These are phyloP conservation scores for Polyporus arcularius DNA, from an alignment of 768 basidiomycete species.

Conservation along the genomic window DNA sequence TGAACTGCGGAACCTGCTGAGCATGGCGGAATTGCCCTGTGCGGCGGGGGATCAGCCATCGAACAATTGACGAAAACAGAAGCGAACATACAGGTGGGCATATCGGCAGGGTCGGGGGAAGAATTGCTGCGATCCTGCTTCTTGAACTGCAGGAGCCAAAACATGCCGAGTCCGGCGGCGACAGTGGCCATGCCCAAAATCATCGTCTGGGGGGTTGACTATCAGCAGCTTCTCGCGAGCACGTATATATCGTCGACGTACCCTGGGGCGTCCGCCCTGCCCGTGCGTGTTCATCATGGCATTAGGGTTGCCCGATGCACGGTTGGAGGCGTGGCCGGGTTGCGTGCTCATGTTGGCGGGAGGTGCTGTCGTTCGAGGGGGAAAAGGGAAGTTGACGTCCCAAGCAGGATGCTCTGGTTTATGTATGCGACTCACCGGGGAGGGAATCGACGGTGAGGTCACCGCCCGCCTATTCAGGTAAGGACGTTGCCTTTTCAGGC, in stretches of 20 bases:
- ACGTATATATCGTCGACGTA: not conserved
- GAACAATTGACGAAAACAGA: too few relatives aligned
- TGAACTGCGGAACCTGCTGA: constrained; percentile 13
- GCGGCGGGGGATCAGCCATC: not conserved
- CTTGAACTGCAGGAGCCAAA: constrained; percentile 14
- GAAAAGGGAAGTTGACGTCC: not conserved
- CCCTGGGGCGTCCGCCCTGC: constrained; percentile 7
- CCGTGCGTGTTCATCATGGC: not conserved
- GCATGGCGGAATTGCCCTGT: constrained; percentile 20
- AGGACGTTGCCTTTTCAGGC: not conserved
- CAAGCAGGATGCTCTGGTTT: not conserved
- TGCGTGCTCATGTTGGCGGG: constrained; percentile 4
- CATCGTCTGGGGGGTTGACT: constrained; percentile 1
- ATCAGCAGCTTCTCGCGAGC: too few relatives aligned
- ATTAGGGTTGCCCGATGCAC: constrained; percentile 7
- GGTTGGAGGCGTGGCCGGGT: not conserved
- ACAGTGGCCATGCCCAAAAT: constrained; percentile 13
- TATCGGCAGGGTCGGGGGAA: constrained; percentile 7
- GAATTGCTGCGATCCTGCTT: constrained; percentile 10
- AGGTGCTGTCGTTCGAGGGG: not conserved
- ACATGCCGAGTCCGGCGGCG: constrained; percentile 8
- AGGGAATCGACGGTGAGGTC: not conserved
- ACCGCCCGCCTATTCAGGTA: not conserved
- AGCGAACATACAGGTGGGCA: constrained; percentile 13
- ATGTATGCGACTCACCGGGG: not conserved